These are phyloP conservation scores for Primulina eburnea DNA, from an alignment of 257 asterid genomes.

Conservation along the genomic window DNA sequence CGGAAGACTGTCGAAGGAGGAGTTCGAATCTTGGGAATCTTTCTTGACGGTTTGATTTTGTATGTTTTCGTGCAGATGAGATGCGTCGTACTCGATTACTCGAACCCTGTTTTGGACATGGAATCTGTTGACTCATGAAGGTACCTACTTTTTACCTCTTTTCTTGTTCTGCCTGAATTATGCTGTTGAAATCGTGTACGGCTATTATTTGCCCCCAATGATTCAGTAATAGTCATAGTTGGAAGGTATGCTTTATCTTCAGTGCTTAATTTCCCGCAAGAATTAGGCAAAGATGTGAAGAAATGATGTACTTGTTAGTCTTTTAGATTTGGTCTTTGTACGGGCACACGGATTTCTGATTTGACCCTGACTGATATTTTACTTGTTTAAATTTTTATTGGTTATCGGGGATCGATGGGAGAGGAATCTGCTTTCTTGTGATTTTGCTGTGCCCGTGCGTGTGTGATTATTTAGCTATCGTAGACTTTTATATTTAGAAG, in stretches of 20 bases:
- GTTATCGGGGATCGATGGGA: background rate
- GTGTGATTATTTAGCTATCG: background rate
- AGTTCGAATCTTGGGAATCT: constrained; percentile 24
- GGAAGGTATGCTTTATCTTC: background rate
- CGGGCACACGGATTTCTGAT: background rate
- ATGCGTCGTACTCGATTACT: background rate
- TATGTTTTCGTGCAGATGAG: constrained; percentile 8
- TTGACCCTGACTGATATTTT: too few species aligned
- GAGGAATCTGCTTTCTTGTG: background rate
- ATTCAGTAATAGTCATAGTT: background rate
- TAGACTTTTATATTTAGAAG: background rate
- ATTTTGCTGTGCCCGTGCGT: constrained; percentile 12
- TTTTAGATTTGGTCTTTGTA: background rate
- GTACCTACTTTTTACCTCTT: background rate
- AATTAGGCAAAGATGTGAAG: background rate
- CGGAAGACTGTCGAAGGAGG: background rate
- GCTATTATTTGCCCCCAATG: background rate
- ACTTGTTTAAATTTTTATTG: too few species aligned
- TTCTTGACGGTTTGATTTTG: constrained; percentile 13
- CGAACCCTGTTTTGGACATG: constrained; percentile 21
- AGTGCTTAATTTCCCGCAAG: background rate
- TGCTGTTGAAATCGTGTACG: background rate
- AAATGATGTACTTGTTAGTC: background rate
- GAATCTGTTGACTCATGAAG: constrained; percentile 31
- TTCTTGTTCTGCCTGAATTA: background rate